Base-by-base conservation (phyloP, 148 eudicot genomes). In the Oxyria digyna region DNA sequence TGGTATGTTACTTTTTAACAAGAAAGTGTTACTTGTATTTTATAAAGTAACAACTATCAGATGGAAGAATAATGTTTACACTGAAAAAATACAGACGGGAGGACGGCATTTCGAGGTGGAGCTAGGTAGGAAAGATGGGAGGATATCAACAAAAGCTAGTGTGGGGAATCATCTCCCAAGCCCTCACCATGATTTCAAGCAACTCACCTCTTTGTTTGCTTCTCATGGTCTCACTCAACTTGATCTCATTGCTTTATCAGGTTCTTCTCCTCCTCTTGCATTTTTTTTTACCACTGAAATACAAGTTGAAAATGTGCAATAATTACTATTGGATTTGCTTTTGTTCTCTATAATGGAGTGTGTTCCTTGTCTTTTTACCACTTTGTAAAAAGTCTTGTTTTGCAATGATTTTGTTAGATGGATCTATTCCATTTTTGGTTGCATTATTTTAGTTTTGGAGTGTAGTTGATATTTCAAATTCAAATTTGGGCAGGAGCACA, bases 91-190 rank as follows among this genome's bases (percentile, higher is more conserved):
- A 13, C 69, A 81, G 87, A 52, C 79, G 35, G 87, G 87, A 45
- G 71, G 71, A 29, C 57, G 59, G n/a, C 11, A 69, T 48, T 69
- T 45, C 33, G 12, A 27, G 8, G 71, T 69, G 71, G 96, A 90
- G 77, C 75, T 90, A 63, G 96, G 96, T 62, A 69, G 96, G 68
- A 71, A 79, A 46, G 96, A 89, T 75, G 88, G 96, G 10, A 79
- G 81, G 71, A 67, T 71, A 1, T 89, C 96, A 0, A 85, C 71
- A 0, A 76, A 68, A 40, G 78, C 73, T 0, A 81, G 87, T 74
- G 96, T 89, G 0, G 77, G 79, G 29, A 69, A 74, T 29, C 72
- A 69, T 2, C 83, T 89, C 38, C 93, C 90, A 21, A 78, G 43
- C 24, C 74, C 90, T 42, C 68, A 66, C 18, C 79, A 70, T 64